Evolutionary conservation across 177 flowering plant species (phyloP).

Genomic region (Vitis hybrid): DNA sequence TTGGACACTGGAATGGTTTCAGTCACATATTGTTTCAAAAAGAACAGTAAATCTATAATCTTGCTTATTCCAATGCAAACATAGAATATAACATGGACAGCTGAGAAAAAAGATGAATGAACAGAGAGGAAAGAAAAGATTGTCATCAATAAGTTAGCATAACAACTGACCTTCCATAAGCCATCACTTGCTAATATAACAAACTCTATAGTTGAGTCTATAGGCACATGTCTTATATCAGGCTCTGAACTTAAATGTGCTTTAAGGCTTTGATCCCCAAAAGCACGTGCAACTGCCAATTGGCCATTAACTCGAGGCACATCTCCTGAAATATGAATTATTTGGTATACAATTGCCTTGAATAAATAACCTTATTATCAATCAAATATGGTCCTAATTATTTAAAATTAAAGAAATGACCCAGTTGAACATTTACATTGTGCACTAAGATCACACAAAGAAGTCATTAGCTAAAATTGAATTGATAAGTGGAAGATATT

Average conservation of each 20-base stretch:
- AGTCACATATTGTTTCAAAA: not conserved
- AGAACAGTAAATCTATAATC: not conserved
- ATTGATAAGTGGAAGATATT: not conserved
- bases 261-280: conserved; percentile 81
- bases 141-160: not conserved
- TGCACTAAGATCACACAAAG: not conserved
- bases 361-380: not conserved
- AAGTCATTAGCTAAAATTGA: not conserved
- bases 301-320: conserved; percentile 88
- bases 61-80: not conserved
- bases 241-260: conserved; percentile 82
- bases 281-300: conserved; percentile 83
- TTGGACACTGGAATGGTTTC: not conserved
- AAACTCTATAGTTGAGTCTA: conserved; percentile 48
- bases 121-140: not conserved
- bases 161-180: conserved; percentile 70
- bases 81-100: not conserved
- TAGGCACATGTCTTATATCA: conserved; percentile 45
- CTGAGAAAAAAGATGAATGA: not conserved
- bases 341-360: not conserved
- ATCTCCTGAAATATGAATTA: conserved; percentile 51
- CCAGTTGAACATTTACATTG: not conserved
- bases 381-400: not conserved
- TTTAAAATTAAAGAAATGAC: not conserved
- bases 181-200: conserved; percentile 84